These are phyloP conservation scores for Pythium oligandrum DNA, from an alignment of 352 stramenopile genomes.

Conservation along the genomic window DNA sequence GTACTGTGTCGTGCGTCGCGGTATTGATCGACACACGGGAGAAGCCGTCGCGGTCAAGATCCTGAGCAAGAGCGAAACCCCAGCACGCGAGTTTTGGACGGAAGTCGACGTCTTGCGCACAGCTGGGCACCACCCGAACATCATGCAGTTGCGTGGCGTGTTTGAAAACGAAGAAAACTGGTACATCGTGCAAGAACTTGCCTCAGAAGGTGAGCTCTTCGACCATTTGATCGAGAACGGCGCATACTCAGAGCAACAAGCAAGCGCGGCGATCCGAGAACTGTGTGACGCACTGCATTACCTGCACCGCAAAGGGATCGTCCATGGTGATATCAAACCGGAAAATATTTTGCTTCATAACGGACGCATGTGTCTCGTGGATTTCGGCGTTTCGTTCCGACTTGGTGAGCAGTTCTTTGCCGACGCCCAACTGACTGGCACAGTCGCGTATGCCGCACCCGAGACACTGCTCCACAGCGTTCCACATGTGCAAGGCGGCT, in stretches of 20 bases:
- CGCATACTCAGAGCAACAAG: conserved; percentile 82
- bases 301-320: conserved; percentile 82
- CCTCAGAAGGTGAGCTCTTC: conserved; percentile 84
- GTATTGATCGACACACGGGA: conserved; percentile 50
- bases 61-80: conserved; percentile 72
- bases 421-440: conserved; percentile 70
- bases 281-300: conserved; percentile 78
- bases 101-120: conserved; percentile 76
- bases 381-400: conserved; percentile 83
- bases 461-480: conserved; percentile 55
- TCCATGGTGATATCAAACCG: conserved; percentile 87
- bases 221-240: conserved; percentile 83
- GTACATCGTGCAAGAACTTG: conserved; percentile 83
- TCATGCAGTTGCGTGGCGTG: conserved; percentile 68
- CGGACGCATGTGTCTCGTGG: conserved; percentile 76
- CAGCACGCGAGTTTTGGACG: conserved; percentile 76
- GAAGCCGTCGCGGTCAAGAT: conserved; percentile 79
- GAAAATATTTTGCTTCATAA: conserved; percentile 82
- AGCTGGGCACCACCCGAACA: conserved; percentile 69
- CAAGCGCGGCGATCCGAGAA: conserved; percentile 61
- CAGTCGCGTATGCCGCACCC: conserved; percentile 66
- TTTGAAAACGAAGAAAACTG: conserved; percentile 70
- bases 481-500: conserved; percentile 10
- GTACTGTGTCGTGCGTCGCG: conserved; percentile 77
- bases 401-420: conserved; percentile 70